phyloP scores from a whole-genome alignment of 495 filamentous ascomycete species.

The Margaritispora aquatica region DNA sequence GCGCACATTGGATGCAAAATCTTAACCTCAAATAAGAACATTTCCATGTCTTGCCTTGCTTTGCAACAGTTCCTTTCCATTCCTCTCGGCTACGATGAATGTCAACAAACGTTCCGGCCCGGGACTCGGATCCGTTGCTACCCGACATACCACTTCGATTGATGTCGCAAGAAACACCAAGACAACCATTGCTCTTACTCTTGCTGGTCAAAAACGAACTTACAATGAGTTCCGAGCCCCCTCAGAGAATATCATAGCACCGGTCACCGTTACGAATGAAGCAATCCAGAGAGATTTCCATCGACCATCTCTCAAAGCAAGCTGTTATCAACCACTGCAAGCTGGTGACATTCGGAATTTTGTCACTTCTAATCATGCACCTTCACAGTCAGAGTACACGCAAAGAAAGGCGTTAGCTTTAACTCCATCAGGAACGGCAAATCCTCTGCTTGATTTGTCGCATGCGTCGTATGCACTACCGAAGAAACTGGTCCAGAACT shows the following conservation, averaged over 20 bases:
- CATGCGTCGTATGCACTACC: slow-evolving; percentile 63
- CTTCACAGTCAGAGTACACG: slow-evolving; percentile 38
- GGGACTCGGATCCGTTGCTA: not conserved
- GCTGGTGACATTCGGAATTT: slow-evolving; percentile 11
- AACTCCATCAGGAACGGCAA: slow-evolving; percentile 45
- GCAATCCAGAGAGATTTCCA: slow-evolving; percentile 6
- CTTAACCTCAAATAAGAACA: not conserved
- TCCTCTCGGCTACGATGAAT: slow-evolving; percentile 3
- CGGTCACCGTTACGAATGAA: slow-evolving; percentile 1
- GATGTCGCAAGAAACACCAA: slow-evolving; percentile 37
- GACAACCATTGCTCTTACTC: slow-evolving; percentile 31
- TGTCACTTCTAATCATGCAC: slow-evolving; percentile 1
- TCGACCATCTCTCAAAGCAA: slow-evolving; percentile 1
- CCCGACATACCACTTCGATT: slow-evolving; percentile 38
- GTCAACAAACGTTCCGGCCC: slow-evolving; percentile 3
- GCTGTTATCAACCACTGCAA: slow-evolving; percentile 8
- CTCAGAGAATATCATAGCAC: not conserved
- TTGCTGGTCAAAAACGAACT: slow-evolving; percentile 39
- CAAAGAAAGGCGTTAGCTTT: slow-evolving; percentile 35
- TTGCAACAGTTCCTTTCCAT: not conserved
- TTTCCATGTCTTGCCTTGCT: not conserved
- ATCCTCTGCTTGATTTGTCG: slow-evolving; percentile 55
- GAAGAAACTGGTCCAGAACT: slow-evolving; percentile 53
- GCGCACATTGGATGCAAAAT: too few relatives aligned
- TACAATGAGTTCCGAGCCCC: slow-evolving; percentile 17